Conservation (phyloP, 208 protist genomes). For the Trypanosoma platydactyli region DNA sequence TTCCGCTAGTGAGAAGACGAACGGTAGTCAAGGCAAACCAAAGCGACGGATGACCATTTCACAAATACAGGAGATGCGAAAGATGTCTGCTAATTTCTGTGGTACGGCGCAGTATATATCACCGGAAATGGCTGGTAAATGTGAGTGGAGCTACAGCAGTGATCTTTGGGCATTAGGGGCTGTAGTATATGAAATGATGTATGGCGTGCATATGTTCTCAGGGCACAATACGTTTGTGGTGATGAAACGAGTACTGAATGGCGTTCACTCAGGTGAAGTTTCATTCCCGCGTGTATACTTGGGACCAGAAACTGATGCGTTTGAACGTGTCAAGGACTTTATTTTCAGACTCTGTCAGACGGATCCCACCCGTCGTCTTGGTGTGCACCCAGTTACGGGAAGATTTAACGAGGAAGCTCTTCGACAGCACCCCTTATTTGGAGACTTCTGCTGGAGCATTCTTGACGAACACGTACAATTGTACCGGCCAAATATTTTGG, state of each 20-base stretch:
- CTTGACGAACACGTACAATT: slow-evolving; percentile 51
- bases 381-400: slow-evolving; percentile 52
- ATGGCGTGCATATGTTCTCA: slow-evolving; percentile 83
- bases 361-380: slow-evolving; percentile 71
- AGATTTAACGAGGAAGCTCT: slow-evolving; percentile 63
- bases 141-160: slow-evolving; percentile 91
- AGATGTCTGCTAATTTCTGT: slow-evolving; percentile 81
- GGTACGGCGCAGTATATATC: slow-evolving; percentile 95
- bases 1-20: slow-evolving; percentile 5
- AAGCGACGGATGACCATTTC: slow-evolving; percentile 73
- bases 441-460: slow-evolving; percentile 62
- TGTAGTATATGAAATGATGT: slow-evolving; percentile 92
- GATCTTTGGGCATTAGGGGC: slow-evolving; percentile 95
- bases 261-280: slow-evolving; percentile 25
- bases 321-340: slow-evolving; percentile 71
- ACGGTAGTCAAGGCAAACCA: background rate
- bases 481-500: slow-evolving; percentile 31
- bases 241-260: slow-evolving; percentile 66
- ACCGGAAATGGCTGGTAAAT: slow-evolving; percentile 92
- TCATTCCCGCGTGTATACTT: slow-evolving; percentile 60
- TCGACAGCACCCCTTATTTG: slow-evolving; percentile 66
- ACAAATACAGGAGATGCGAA: slow-evolving; percentile 81
- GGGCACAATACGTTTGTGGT: slow-evolving; percentile 68
- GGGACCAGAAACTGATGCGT: slow-evolving; percentile 31
- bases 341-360: slow-evolving; percentile 51